These are phyloP conservation scores for Dentipellis fragilis DNA, from an alignment of 768 basidiomycete species.

Conservation along the genomic window DNA sequence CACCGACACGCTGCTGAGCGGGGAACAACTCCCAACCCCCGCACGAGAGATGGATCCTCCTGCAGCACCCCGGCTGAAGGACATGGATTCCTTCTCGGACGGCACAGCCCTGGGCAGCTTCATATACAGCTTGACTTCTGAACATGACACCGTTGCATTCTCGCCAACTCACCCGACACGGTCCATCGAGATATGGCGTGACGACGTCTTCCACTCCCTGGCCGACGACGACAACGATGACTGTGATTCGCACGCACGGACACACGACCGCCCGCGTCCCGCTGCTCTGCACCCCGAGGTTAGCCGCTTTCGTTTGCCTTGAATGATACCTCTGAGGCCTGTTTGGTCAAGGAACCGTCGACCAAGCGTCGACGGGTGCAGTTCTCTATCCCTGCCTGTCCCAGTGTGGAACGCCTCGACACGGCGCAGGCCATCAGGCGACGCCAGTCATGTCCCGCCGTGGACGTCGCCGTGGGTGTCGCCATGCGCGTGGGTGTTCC, in stretches of 20 bases:
- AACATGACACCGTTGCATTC: slow-evolving; percentile 12
- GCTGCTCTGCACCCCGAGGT: slow-evolving; percentile 5
- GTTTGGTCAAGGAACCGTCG: slow-evolving; percentile 14
- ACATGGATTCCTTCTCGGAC: slow-evolving; percentile 52
- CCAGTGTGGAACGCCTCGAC: slow-evolving; percentile 4
- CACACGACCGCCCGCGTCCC: not conserved
- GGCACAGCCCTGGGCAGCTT: slow-evolving; percentile 44
- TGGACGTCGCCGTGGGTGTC: too few species aligned
- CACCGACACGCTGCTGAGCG: not conserved
- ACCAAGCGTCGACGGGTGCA: slow-evolving; percentile 14
- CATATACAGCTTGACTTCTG: slow-evolving; percentile 29
- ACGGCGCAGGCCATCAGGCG: not conserved
- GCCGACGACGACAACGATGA: not conserved
- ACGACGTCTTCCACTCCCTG: slow-evolving; percentile 21
- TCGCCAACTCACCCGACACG: slow-evolving; percentile 15
- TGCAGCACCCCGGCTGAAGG: slow-evolving; percentile 43
- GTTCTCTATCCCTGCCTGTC: slow-evolving; percentile 3
- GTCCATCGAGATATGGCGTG: slow-evolving; percentile 36
- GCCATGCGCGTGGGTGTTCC: not conserved
- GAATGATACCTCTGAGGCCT: slow-evolving; percentile 6
- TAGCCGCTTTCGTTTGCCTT: not conserved
- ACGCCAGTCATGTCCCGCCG: too few species aligned
- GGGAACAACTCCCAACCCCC: too few species aligned
- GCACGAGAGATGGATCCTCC: slow-evolving; percentile 7
- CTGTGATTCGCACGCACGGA: not conserved